phyloP scores from a whole-genome alignment of 306 rosid genomes.

The Ammopiptanthus mongolicus region DNA sequence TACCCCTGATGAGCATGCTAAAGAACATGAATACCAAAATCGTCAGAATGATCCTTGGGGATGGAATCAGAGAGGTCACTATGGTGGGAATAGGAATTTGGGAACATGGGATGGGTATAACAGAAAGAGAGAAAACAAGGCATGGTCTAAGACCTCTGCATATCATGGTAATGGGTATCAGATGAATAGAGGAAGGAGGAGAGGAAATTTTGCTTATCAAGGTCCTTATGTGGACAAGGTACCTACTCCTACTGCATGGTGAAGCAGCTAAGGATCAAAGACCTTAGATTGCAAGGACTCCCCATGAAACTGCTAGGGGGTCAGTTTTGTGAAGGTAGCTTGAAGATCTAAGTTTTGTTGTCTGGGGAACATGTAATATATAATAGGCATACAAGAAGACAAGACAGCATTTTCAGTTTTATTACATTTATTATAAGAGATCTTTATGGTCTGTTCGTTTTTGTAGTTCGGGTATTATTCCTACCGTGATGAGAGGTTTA shows the following conservation, averaged over 20 bases:
- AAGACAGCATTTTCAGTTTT: neutral
- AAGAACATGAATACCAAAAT: constrained; percentile 28
- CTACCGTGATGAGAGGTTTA: neutral
- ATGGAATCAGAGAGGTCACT: constrained; percentile 35
- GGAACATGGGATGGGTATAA: constrained; percentile 30
- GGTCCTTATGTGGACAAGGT: constrained; percentile 15
- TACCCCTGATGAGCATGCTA: neutral
- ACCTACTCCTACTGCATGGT: constrained; percentile 17
- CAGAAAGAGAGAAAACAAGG: constrained; percentile 32
- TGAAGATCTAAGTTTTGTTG: constrained; percentile 17
- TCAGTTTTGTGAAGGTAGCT: constrained; percentile 25
- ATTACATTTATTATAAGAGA: neutral
- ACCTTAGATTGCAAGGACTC: constrained; percentile 10
- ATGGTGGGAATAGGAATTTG: constrained; percentile 34
- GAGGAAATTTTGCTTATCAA: constrained; percentile 28
- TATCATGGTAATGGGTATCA: constrained; percentile 37
- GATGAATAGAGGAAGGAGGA: constrained; percentile 41
- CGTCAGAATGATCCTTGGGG: constrained; percentile 20
- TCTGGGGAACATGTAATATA: neutral
- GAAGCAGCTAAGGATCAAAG: constrained; percentile 7
- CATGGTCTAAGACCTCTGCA: constrained; percentile 37
- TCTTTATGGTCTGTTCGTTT: neutral
- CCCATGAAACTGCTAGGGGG: constrained; percentile 26
- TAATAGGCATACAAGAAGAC: neutral
- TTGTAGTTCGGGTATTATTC: neutral